phyloP scores from a whole-genome alignment of 257 asterid species.

The Lycium barbarum region DNA sequence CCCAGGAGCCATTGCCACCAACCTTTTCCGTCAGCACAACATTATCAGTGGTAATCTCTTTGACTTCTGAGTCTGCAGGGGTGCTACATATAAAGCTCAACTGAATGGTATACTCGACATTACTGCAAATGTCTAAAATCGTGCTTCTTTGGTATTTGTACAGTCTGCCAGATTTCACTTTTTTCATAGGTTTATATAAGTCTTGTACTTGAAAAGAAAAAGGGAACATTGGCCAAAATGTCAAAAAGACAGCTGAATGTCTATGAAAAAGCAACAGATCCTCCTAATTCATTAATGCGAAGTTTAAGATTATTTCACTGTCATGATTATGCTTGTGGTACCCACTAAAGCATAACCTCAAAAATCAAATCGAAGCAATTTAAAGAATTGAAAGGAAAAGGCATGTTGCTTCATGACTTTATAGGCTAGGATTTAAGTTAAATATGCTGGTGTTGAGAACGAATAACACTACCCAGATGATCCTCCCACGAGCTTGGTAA shows the following conservation, averaged over 20 bases:
- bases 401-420: conserved; percentile 3
- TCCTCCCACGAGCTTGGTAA: neutral
- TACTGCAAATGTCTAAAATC: neutral
- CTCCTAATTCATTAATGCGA: conserved; percentile 1
- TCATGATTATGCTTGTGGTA: conserved; percentile 13
- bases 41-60: conserved; percentile 53
- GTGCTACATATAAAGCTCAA: neutral
- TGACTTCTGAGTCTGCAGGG: neutral
- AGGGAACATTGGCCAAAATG: neutral
- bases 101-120: neutral
- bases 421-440: neutral
- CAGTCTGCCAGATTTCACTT: neutral
- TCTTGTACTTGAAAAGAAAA: neutral
- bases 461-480: neutral
- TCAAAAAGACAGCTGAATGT: neutral
- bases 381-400: neutral
- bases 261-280: neutral
- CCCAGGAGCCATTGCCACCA: conserved; percentile 78
- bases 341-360: neutral
- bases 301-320: neutral
- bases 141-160: neutral
- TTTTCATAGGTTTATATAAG: neutral
- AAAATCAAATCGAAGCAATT: conserved; percentile 1
- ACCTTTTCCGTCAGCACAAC: conserved; percentile 71
- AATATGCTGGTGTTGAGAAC: neutral